Evolutionary conservation across 2,329 filamentous ascomycete species (phyloP), one percentile per base, ranked within the genome.

Genomic region (Eutypella sp.): DNA sequence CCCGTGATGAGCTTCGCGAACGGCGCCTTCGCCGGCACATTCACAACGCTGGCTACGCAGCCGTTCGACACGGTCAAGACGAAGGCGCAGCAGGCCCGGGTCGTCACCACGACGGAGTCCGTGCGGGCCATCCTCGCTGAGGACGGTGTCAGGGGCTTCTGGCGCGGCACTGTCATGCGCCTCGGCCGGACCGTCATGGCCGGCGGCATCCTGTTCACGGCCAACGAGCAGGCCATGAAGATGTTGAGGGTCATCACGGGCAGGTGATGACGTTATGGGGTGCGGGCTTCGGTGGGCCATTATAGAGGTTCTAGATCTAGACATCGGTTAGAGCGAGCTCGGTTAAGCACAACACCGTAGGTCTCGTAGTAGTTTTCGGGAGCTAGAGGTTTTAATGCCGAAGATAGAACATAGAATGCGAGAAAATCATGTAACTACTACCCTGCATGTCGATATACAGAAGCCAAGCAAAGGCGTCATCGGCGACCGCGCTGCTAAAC

Each of bases 111-210:
- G 2, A 60, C 68, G 2, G 78, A 82, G 47, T 77, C 78, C 2
- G 67, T 78, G 15, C 68, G 67, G 44, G 71, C 68, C 27, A 69
- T 84, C 13, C 58, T 79, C 39, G 60, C 66, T 1, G 79, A 84
- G 55, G 75, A 79, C 52, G 81, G 81, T 0, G 50, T 83, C 29
- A 41, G 54, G 16, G 80, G 78, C 0, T 77, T 84, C 49, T 85
- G 81, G 81, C 75, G 76, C 40, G 81, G 81, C 0, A 84, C 79
- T 11, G 77, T 78, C 0, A 84, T 85, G 81, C 67, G 81, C 38
- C 57, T 84, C 18, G 80, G 81, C 0, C 59, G 81, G 44, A 78
- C 80, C 5, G 71, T 84, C 1, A 70, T 84, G 51, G 57, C 61
- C 1, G 61, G 61, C 11, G 61, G 60, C 5, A 62, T 64, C n/a